Evolutionary conservation across 1,284 basidiomycete species (phyloP), one percentile per base, ranked within the genome.

Genomic region (Caloboletus inedulis): DNA sequence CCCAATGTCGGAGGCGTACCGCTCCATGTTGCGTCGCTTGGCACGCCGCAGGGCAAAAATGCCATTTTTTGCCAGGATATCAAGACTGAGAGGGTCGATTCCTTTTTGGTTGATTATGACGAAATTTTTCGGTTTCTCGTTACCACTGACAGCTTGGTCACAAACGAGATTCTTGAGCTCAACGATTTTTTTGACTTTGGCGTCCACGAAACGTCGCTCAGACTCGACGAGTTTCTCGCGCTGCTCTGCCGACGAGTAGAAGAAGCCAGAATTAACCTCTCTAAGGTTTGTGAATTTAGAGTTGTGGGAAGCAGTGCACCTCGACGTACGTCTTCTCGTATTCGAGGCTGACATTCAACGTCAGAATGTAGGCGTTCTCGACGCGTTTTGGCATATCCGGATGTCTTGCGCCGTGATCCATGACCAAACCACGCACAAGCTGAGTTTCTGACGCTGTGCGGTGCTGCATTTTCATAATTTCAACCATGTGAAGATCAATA

Each of bases 381-480:
- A 99, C 84, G 59, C 94, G 86, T 78, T 96, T 98, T 43, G 97
- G 95, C 97, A 99, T 99, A 73, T 99, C 97, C 5, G 96, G 95
- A 75, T 99, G 97, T 60, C 97, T 79, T 44, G 93, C 94, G 60
- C 97, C 97, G 70, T 99, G 94, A 72, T 92, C 89, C 64, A 99
- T 79, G 43, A 99, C 97, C 52, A 99, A 80, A 48, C 97, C 97
- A 62, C 91, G 89, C 62, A 99, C 79, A 47, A 99, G 84, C 70
- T 97, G 91, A n/a, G 97, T 99, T 74, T 99, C 97, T 41, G 93
- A 94, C 54, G 97, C 94, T 48, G 90, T 95, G 67, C 94, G 89
- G 77, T 99, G 97, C 73, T 98, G 96, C 97, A 99, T 99, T 79
- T 99, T 99, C 96, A 99, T 99, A 63, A 99, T 88, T 74, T 99